phyloP scores from a whole-genome alignment of 257 asterid genomes.

The Solanum corneliomulleri region DNA sequence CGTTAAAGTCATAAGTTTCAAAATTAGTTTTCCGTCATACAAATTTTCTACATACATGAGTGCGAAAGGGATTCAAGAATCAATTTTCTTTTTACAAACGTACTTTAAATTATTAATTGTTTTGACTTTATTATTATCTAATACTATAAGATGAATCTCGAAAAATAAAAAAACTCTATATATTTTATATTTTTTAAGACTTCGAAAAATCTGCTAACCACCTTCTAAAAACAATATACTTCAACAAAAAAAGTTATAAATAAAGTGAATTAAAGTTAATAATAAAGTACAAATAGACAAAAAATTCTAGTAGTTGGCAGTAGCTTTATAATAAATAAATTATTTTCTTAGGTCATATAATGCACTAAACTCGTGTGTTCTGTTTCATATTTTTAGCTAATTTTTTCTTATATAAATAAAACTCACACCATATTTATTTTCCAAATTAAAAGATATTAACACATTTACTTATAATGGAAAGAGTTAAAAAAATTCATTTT shows the following conservation, averaged over 20 bases:
- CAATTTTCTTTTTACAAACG: rapidly evolving
- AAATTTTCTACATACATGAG: neutral
- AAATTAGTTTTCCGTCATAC: neutral
- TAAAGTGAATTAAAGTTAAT: neutral
- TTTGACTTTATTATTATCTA: neutral
- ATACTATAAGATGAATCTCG: neutral
- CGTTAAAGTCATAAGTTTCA: neutral
- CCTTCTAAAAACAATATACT: neutral
- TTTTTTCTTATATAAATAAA: neutral
- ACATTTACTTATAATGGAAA: neutral
- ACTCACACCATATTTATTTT: neutral
- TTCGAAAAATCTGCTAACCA: neutral
- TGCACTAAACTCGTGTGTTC: constrained; percentile 30
- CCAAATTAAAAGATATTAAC: constrained; percentile 3
- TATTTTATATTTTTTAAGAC: neutral
- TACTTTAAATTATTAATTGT: neutral
- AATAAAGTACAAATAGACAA: constrained; percentile 8
- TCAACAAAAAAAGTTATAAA: neutral
- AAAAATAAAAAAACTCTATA: neutral
- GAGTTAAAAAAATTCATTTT: neutral
- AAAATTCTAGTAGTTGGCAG: constrained; percentile 5
- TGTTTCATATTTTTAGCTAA: constrained; percentile 17
- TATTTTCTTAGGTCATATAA: constrained; percentile 15
- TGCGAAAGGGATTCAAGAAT: neutral
- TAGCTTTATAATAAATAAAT: neutral